A percentile compares a stretch with the other conserved stretches of the same genome.
These are phyloP conservation scores for Plasmodium vivax DNA, from an alignment of 169 alveolate genomes.

Conservation along the genomic window DNA sequence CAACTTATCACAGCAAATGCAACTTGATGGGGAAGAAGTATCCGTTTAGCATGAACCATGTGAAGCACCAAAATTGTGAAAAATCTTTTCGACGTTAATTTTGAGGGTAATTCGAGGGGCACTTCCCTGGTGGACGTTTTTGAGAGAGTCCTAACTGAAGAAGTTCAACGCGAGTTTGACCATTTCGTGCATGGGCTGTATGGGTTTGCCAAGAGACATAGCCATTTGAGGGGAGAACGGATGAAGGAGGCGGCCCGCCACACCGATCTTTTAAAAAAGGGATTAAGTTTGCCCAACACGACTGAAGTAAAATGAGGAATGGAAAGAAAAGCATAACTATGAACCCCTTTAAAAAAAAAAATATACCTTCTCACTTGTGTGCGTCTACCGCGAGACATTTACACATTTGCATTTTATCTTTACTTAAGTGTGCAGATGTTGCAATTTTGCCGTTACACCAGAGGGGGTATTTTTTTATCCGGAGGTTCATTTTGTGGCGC, in stretches of 20 bases:
- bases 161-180: not conserved
- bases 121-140: not conserved
- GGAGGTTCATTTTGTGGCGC: too few species aligned
- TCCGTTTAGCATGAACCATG: not conserved
- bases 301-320: too few species aligned
- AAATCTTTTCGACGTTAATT: not conserved
- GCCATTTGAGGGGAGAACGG: not conserved
- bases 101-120: not conserved
- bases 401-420: too few species aligned
- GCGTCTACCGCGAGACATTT: too few species aligned
- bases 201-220: conserved; percentile 27
- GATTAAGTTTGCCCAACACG: too few species aligned
- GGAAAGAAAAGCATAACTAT: too few species aligned
- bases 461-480: too few species aligned
- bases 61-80: not conserved
- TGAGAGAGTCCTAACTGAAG: not conserved
- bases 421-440: too few species aligned
- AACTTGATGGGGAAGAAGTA: not conserved
- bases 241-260: not conserved
- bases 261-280: too few species aligned
- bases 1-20: not conserved
- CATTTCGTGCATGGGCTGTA: conserved; percentile 5
- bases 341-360: too few species aligned
- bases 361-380: too few species aligned
- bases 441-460: too few species aligned